Conservation (phyloP, 108 stramenopile genomes). For the Cyclostephanos tholiformis region DNA sequence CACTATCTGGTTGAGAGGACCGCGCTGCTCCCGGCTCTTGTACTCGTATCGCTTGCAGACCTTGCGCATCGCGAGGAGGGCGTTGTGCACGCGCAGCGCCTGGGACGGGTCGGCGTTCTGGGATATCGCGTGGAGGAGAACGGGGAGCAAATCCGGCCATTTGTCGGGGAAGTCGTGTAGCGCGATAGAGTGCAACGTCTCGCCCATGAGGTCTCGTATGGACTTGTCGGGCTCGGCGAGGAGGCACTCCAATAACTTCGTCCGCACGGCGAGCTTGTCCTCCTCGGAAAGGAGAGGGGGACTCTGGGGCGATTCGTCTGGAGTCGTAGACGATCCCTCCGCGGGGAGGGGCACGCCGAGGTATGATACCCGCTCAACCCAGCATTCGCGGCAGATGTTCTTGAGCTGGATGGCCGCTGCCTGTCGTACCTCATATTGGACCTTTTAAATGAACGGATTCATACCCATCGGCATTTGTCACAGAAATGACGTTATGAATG, state of each 20-base stretch:
- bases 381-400: conserved; percentile 90
- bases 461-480: background rate
- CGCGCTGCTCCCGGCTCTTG: conserved; percentile 90
- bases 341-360: conserved; percentile 48
- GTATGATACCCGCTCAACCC: conserved; percentile 79
- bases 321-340: conserved; percentile 37
- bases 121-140: conserved; percentile 80
- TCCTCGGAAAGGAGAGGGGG: conserved; percentile 63
- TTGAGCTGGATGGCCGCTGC: conserved; percentile 91
- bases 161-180: conserved; percentile 91
- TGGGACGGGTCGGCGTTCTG: conserved; percentile 64
- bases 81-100: conserved; percentile 87
- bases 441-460: conserved; percentile 10
- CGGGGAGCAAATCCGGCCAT: conserved; percentile 90
- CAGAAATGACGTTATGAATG: background rate
- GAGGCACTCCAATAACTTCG: conserved; percentile 76
- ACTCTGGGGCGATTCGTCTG: conserved; percentile 53
- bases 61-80: conserved; percentile 92
- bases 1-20: conserved; percentile 91
- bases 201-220: conserved; percentile 90
- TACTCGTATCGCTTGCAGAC: conserved; percentile 97
- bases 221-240: conserved; percentile 86
- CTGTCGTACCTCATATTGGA: conserved; percentile 87
- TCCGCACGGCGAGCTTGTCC: conserved; percentile 72
- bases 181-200: conserved; percentile 89